Base-by-base conservation (phyloP, 139 green algal species). In the Chlamydomonas incerta region DNA sequence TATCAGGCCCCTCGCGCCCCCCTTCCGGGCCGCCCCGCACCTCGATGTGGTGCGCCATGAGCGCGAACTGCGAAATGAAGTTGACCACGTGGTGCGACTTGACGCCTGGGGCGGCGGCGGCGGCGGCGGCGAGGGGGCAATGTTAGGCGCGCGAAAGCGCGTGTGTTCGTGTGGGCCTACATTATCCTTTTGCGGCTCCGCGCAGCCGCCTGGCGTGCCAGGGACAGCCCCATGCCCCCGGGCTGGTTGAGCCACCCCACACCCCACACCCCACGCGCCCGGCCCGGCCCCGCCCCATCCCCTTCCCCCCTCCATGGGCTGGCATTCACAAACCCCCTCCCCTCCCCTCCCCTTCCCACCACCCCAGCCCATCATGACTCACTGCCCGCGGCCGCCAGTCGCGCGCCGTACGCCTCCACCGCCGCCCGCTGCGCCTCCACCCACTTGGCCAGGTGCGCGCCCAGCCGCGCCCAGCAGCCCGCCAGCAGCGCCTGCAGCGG, bases 51-150 rank as follows among this genome's bases (percentile, higher is more conserved):
- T 90, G 84, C 1, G 81, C 90, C 84, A 93, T 74, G 1, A 90
- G 65, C 17, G 80, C 84, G 69, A 92, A 93, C 68, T 92, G 87
- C 20, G 69, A 75, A 29, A 93, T 65, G n/a, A 88, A 88, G 21
- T 87, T 87, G 33, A 93, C 55, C 33, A 93, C 87, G 75, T 92
- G 90, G 10, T 89, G 41, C 47, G 84, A 55, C 70, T 92, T 92
- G 74, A 93, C 87, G 80, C 74, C 82, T 88, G 66, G 23, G 69
- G 20, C 33, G 66, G 31, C 26, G 17, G 66, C 31, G 31, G 66
- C 29, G 63, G 13, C 26, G 63, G 29, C 26, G 63, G 26, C 23
- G 29, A n/a, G n/a, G n/a, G n/a, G n/a, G n/a, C n/a, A n/a, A n/a
- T n/a, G n/a, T n/a, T n/a, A n/a, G n/a, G n/a, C n/a, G n/a, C n/a